Percentiles rank a stretch among this genome's conserved stretches.
phyloP scores from a whole-genome alignment of 345 rosid species.

The thale cress (Arabidopsis thaliana) region DNA sequence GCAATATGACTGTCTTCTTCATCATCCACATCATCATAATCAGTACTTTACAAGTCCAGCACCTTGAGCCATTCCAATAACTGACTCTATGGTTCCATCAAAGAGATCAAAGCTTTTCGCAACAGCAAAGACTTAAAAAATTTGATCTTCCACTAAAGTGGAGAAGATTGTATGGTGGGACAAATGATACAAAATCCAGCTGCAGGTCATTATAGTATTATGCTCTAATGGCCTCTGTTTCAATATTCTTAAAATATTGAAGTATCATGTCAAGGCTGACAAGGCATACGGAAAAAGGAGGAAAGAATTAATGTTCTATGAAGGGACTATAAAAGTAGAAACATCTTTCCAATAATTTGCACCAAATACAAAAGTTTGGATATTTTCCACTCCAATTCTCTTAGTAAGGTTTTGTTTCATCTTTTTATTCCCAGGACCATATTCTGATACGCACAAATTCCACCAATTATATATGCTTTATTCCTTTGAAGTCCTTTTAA shows the following conservation, averaged over 20 bases:
- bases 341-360: conserved; percentile 29
- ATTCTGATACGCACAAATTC: conserved; percentile 13
- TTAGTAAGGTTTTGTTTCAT: conserved; percentile 24
- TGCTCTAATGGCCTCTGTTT: conserved; percentile 27
- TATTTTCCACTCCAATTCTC: not conserved
- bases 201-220: conserved; percentile 20
- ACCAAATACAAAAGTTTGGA: conserved; percentile 12
- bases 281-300: not conserved
- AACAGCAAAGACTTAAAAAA: conserved; percentile 52
- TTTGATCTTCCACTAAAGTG: conserved; percentile 1
- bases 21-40: conserved; percentile 28
- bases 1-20: conserved; percentile 42
- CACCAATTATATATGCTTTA: conserved; percentile 34
- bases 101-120: conserved; percentile 71
- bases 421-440: conserved; percentile 20
- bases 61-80: conserved; percentile 72
- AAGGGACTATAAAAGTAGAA: conserved; percentile 26
- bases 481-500: conserved; percentile 20
- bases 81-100: conserved; percentile 59
- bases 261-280: not conserved
- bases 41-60: conserved; percentile 69
- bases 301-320: not conserved
- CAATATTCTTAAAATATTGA: conserved; percentile 8
- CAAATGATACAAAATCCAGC: not conserved
- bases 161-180: conserved; percentile 31